phyloP scores from a whole-genome alignment of 805 yeast genomes.

The Spathaspora girioi region DNA sequence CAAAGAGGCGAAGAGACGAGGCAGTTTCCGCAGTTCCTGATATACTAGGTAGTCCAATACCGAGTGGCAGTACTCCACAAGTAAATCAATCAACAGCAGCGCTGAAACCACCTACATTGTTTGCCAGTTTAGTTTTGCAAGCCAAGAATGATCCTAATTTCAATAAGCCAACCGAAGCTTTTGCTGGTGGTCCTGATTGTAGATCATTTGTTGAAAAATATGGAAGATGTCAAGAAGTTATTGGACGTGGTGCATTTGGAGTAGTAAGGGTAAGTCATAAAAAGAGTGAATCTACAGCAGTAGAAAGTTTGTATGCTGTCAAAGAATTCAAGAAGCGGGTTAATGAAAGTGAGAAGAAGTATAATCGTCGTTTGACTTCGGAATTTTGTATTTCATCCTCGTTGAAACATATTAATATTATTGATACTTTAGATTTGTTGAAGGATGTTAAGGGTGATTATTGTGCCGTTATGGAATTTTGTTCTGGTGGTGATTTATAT shows the following conservation, averaged over 20 bases:
- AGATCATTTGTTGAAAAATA: constrained; percentile 79
- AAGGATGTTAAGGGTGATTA: constrained; percentile 81
- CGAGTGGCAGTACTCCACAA: constrained; percentile 3
- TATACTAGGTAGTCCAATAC: constrained; percentile 24
- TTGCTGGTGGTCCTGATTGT: constrained; percentile 25
- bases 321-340: constrained; percentile 72
- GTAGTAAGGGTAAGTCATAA: constrained; percentile 87
- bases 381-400: constrained; percentile 83
- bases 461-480: constrained; percentile 82
- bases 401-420: constrained; percentile 72
- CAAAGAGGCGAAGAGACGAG: constrained; percentile 63
- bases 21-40: constrained; percentile 75
- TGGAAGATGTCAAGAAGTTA: constrained; percentile 91
- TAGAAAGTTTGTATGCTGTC: constrained; percentile 68
- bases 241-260: constrained; percentile 94
- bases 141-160: constrained; percentile 30
- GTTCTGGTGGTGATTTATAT: constrained; percentile 79
- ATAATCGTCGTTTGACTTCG: constrained; percentile 68
- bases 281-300: constrained; percentile 24
- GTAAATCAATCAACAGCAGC: constrained; percentile 3
- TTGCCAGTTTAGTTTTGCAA: constrained; percentile 64
- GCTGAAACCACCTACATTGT: constrained; percentile 60
- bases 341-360: constrained; percentile 61
- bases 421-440: constrained; percentile 69
- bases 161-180: constrained; percentile 14